Evolutionary conservation across 768 basidiomycete genomes (phyloP), one percentile per base, ranked within the genome.

Genomic region (Pisolithus sp.): DNA sequence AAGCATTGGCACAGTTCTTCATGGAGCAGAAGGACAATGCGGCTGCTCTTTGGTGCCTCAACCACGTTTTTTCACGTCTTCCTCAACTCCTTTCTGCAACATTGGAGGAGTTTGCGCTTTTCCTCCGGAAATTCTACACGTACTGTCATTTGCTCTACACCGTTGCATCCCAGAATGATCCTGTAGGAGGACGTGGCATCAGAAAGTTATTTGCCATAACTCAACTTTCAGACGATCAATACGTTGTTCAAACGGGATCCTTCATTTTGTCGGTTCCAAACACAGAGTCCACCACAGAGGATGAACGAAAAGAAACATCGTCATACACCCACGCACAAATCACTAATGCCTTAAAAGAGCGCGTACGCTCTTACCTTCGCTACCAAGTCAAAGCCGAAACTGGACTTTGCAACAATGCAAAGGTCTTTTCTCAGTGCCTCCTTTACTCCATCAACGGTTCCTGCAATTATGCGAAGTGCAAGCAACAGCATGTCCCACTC

Each of bases 31-130:
- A 62, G 1, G 69, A 71, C 24, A 6, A 37, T 2, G 53, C 69
- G 8, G 69, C 74, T 0, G 72, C 74, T 10, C 53, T 77, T 0
- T 63, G 79, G 5, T 76, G 75, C 46, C 58, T 79, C 9, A 73
- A 79, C 53, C 70, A 73, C 50, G 58, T 65, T 40, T 79, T 76
- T 55, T 48, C 55, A 9, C 50, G 51, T 9, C 57, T 65, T 3
- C 66, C 68, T 7, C 48, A 46, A 3, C 59, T 73, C 17, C 53
- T 57, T 9, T 57, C 59, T 4, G 52, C 63, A 20, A 58, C 52
- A 0, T 59, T 67, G 3, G 36, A 51, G 10, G 62, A 64, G 18
- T 56, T 76, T 6, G 58, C 65, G 7, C 24, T 53, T 1, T 58
- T 62, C n/a, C 62, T 80, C 2, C 40, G 57, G 4, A 50, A 58